Evolutionary conservation across 2,329 filamentous ascomycete genomes (phyloP).

Genomic region (Aspergillus oerlinghausenensis): DNA sequence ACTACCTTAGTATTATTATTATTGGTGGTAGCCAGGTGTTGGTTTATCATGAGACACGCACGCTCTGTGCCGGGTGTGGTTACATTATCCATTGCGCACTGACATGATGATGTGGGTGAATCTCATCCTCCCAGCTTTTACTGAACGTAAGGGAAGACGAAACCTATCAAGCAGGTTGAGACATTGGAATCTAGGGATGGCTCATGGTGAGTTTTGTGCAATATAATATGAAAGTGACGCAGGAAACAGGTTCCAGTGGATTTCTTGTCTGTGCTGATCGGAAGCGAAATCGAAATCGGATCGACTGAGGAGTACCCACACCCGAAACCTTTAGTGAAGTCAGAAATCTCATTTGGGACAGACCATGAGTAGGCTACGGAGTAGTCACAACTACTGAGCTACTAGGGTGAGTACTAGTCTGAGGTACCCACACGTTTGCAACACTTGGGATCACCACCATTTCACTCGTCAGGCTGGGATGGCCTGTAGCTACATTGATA

Average conservation of each 20-base stretch:
- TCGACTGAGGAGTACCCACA: neutral
- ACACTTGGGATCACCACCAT: slow-evolving; percentile 12
- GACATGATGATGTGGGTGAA: neutral
- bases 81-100: neutral
- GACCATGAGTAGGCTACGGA: slow-evolving; percentile 4
- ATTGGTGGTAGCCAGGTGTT: neutral
- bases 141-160: neutral
- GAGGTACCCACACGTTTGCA: slow-evolving; percentile 13
- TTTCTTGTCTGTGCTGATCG: neutral
- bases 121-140: neutral
- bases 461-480: slow-evolving; percentile 5
- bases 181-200: neutral
- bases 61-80: neutral
- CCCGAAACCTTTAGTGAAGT: neutral
- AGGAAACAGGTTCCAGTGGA: neutral
- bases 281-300: neutral
- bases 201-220: neutral
- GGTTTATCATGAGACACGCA: neutral
- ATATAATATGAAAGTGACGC: neutral
- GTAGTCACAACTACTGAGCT: neutral
- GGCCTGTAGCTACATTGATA: neutral
- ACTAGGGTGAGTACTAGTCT: neutral
- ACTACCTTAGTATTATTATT: neutral
- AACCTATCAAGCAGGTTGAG: neutral
- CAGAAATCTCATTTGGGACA: slow-evolving; percentile 8